Conservation (phyloP, 1,139 yeast genomes). For the Keqinozyma sinolaborantium region DNA sequence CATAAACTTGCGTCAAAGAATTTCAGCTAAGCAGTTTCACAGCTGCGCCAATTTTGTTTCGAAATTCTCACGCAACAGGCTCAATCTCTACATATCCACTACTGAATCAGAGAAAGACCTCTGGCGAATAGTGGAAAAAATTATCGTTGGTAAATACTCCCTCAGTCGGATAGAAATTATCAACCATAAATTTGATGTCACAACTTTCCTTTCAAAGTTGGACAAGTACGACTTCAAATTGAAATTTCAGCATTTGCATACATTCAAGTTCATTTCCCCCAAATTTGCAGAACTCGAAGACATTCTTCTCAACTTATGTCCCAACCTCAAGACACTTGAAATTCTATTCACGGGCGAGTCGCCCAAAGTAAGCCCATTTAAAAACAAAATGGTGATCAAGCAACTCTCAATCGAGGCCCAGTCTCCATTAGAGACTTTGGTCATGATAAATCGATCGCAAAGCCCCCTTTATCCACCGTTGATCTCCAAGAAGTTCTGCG, state of each 20-base stretch:
- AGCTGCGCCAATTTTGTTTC: slow-evolving; percentile 26
- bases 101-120: slow-evolving; percentile 21
- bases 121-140: slow-evolving; percentile 19
- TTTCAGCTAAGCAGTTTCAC: slow-evolving; percentile 26
- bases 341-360: slow-evolving; percentile 13
- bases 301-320: slow-evolving; percentile 24
- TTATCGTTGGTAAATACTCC: slow-evolving; percentile 18
- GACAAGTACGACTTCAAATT: slow-evolving; percentile 25
- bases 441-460: slow-evolving; percentile 25
- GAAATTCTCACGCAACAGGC: slow-evolving; percentile 14
- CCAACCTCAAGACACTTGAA: slow-evolving; percentile 21
- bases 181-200: slow-evolving; percentile 17
- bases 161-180: slow-evolving; percentile 10
- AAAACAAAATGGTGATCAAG: slow-evolving; percentile 6
- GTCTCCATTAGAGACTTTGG: slow-evolving; percentile 14
- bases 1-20: slow-evolving; percentile 21
- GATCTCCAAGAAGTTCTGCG: slow-evolving; percentile 17
- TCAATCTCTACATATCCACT: slow-evolving; percentile 21
- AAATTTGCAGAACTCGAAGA: slow-evolving; percentile 17
- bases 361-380: neutral
- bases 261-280: slow-evolving; percentile 25
- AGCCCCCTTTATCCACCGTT: slow-evolving; percentile 12
- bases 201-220: slow-evolving; percentile 20
- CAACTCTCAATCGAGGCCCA: slow-evolving; percentile 2
- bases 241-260: slow-evolving; percentile 17